Base-by-base conservation (phyloP, 2,329 filamentous ascomycete genomes). In the Diaporthe caulivora region DNA sequence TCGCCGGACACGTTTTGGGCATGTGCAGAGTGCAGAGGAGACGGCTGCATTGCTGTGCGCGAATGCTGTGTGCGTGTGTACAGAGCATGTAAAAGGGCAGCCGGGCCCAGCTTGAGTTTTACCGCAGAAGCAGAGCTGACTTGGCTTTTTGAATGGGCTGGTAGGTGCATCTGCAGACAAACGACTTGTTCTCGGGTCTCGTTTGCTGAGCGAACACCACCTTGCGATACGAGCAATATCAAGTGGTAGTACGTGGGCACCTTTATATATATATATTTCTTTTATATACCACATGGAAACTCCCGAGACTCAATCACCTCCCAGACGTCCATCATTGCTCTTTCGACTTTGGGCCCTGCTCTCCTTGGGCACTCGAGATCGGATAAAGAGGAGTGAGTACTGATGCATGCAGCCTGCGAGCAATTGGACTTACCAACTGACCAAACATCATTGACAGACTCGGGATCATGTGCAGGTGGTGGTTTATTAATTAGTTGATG, bases 1-100 rank as follows among this genome's bases (percentile, higher is more conserved):
- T 75, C 67, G 71, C 74, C 71, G 74, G 58, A 51, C 58, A 71
- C 74, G 42, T 31, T 69, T 68, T 44, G 67, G 74, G 74, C 42
- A n/a, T 34, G 37, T 40, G 57, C 26, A 24, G 34, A 29, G 53
- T 24, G 62, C 57, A 47, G 29, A 55, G 49, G 6, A n/a, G 17
- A 21, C 47, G 24, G 29, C 26, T 17, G 34, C 34, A 21, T 47
- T 18, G 55, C n/a, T 71, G 55, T 62, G 44, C 49, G 44, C 40
- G 18, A 37, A 44, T 29, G 55, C 47, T 29, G 55, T 71, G 69
- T 64, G 49, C 18, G 49, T 34, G 24, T 49, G 37, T 10, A 40
- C 37, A 40, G 37, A 40, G 37, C 37, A 49, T 64, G 58, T 71
- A 58, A 53, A 71, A 71, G 26, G 55, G 68, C 24, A 26, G 47